These are phyloP conservation scores for Diplosphaera chodatii DNA, from an alignment of 139 green algal species.

Conservation along the genomic window DNA sequence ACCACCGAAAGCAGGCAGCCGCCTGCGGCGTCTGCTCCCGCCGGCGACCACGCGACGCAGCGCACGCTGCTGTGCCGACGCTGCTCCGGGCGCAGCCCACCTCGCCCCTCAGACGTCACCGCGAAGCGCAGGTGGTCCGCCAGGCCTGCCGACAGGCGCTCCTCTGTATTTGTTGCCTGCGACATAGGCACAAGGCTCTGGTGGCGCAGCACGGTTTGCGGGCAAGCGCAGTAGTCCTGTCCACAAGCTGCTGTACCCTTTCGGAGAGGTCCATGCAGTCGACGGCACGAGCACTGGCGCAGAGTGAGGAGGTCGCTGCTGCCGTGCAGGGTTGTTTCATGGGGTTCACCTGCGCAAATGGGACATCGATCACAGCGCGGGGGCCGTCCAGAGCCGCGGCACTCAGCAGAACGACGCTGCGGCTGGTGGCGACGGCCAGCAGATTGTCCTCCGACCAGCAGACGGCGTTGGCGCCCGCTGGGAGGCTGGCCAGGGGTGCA, in stretches of 20 bases:
- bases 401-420: slow-evolving; percentile 21
- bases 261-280: no score
- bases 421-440: slow-evolving; percentile 33
- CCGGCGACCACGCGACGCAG: slow-evolving; percentile 25
- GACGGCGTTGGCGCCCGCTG: slow-evolving; percentile 12
- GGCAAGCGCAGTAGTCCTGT: no score
- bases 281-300: no score
- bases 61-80: slow-evolving; percentile 12
- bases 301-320: no score
- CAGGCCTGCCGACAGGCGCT: background rate
- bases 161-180: no score
- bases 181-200: no score
- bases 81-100: slow-evolving; percentile 5
- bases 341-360: background rate
- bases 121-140: background rate
- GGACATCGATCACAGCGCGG: slow-evolving; percentile 17
- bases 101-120: background rate
- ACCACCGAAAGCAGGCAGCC: slow-evolving; percentile 35
- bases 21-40: slow-evolving; percentile 3
- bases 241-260: no score
- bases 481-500: background rate
- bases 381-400: slow-evolving; percentile 32
- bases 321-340: no score
- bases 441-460: slow-evolving; percentile 46
- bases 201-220: no score